phyloP scores from a whole-genome alignment of 371 early-diverging fungal genomes.

The Entomophthora muscae region DNA sequence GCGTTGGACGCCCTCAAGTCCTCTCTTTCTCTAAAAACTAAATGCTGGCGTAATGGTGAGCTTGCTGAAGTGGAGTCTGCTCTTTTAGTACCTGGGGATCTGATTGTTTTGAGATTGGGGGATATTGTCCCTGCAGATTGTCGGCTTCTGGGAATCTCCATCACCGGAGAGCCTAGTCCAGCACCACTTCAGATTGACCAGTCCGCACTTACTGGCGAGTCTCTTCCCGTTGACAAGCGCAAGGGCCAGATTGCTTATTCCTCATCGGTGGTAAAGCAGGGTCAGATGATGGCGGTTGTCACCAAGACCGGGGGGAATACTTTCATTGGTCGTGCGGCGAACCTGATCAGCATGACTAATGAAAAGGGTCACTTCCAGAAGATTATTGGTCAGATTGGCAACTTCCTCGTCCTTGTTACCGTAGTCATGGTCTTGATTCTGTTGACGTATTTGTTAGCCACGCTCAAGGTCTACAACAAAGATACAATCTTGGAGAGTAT shows the following conservation, averaged over 20 bases:
- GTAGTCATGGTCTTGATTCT: slow-evolving; percentile 64
- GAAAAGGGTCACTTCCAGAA: slow-evolving; percentile 80
- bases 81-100: slow-evolving; percentile 72
- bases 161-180: slow-evolving; percentile 59
- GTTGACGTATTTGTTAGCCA: no score
- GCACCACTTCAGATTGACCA: slow-evolving; percentile 78
- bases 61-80: slow-evolving; percentile 63
- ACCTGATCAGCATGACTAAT: slow-evolving; percentile 63
- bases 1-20: slow-evolving; percentile 80
- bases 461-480: no score
- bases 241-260: slow-evolving; percentile 67
- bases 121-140: slow-evolving; percentile 91
- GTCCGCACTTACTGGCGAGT: slow-evolving; percentile 89
- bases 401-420: slow-evolving; percentile 73
- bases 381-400: slow-evolving; percentile 79
- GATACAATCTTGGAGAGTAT: slow-evolving; percentile 34
- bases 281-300: slow-evolving; percentile 69
- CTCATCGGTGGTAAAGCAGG: slow-evolving; percentile 68
- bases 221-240: slow-evolving; percentile 61
- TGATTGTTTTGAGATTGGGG: slow-evolving; percentile 75
- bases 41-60: slow-evolving; percentile 58
- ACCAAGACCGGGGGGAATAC: slow-evolving; percentile 68
- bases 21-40: slow-evolving; percentile 44
- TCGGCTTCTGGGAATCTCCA: slow-evolving; percentile 66
- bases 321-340: slow-evolving; percentile 79